Evolutionary conservation across 2,329 filamentous ascomycete genomes (phyloP), one percentile per base, ranked within the genome.

Genomic region (Penicillium sp.): DNA sequence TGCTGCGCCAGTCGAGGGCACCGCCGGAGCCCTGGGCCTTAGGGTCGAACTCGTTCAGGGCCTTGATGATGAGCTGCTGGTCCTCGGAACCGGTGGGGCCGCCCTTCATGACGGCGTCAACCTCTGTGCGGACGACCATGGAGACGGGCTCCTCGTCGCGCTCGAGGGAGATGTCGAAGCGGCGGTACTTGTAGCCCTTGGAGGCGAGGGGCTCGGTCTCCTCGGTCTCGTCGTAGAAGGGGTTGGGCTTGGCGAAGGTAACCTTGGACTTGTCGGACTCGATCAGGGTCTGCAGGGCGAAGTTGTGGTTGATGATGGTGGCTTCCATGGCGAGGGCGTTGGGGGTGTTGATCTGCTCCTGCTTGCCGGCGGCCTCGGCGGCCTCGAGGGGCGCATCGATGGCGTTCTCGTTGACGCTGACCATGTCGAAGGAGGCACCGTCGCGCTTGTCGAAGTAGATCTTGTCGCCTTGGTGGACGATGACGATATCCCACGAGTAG

Each of bases 261-360:
- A 91, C 82, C 81, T 94, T 95, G 72, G 85, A 80, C 60, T 79
- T 82, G 61, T 91, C 85, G 65, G 82, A 88, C 80, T 99, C 94
- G 66, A 85, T 77, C 63, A 99, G 92, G 49, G 95, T 91, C 81
- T 99, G 94, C 76, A 96, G 90, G 65, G 91, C 89, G 76, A 99
- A 99, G 82, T 97, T 96, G 84, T 97, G 94, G 85, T 99, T 99
- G 84, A 99, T 99, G 81, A 97, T 95, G 50, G 94, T 99, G 52
- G 94, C 94, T 79, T 99, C 94, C 75, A 97, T 88, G 69, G 95
- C 93, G 55, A 99, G 86, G 51, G 92, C 91, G 52, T 81, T 79
- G n/a, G 94, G 94, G 70, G 91, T 91, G 84, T 99, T 99, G 78
- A 99, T 88, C 62, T 84, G 81, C 72, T 99, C 94, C 79, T 96